phyloP scores from a whole-genome alignment of 2,329 filamentous ascomycete species.

The Eutypella sp. region DNA sequence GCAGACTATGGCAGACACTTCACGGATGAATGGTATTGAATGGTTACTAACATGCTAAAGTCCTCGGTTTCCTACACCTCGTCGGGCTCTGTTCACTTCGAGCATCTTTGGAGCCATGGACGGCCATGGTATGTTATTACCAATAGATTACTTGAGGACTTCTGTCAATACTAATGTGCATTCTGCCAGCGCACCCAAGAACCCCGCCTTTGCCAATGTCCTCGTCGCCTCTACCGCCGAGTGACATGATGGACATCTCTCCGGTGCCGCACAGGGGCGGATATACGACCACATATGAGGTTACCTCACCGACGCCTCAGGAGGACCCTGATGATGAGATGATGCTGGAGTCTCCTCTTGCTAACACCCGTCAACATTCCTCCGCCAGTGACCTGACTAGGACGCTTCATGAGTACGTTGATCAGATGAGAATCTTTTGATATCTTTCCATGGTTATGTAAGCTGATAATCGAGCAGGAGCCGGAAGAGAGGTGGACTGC shows the following conservation, averaged over 20 bases:
- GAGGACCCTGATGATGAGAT: slow-evolving; percentile 40
- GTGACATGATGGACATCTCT: slow-evolving; percentile 88
- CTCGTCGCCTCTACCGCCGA: slow-evolving; percentile 69
- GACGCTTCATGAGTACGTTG: slow-evolving; percentile 48
- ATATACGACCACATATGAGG: slow-evolving; percentile 59
- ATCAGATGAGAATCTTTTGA: background rate
- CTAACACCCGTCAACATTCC: slow-evolving; percentile 36
- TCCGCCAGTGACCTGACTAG: slow-evolving; percentile 45
- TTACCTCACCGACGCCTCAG: slow-evolving; percentile 67
- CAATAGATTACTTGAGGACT: slow-evolving; percentile 2
- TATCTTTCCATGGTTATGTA: background rate
- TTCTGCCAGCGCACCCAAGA: slow-evolving; percentile 63
- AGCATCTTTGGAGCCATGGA: slow-evolving; percentile 58
- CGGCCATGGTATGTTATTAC: slow-evolving; percentile 49
- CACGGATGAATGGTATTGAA: background rate
- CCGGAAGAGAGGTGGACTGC: slow-evolving; percentile 57
- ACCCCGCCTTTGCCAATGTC: slow-evolving; percentile 74
- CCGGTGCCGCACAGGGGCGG: slow-evolving; percentile 83
- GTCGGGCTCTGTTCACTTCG: slow-evolving; percentile 77
- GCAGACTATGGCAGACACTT: background rate
- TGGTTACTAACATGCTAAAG: slow-evolving; percentile 39
- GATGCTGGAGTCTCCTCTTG: slow-evolving; percentile 53
- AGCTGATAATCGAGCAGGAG: slow-evolving; percentile 42
- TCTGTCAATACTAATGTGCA: slow-evolving; percentile 14
- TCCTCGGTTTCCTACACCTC: slow-evolving; percentile 76